Conservation (phyloP, 257 asterid genomes). For the Capsicum chinense region DNA sequence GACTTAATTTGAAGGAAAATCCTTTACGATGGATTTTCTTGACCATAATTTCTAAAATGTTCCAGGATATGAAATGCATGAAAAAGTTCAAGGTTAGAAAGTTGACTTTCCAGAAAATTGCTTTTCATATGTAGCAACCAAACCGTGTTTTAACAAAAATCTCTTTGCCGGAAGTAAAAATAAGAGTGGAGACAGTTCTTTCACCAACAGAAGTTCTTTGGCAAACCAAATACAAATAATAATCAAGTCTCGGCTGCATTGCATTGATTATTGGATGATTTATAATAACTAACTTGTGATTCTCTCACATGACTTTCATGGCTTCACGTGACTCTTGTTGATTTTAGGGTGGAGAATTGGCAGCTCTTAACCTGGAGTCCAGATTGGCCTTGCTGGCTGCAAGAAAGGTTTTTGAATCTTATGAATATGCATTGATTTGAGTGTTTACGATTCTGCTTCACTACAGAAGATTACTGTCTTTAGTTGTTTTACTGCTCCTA, state of each 20-base stretch:
- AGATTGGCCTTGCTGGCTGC: conserved; percentile 76
- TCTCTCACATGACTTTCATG: conserved; percentile 21
- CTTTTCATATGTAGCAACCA: neutral
- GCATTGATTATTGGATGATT: neutral
- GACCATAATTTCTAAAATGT: neutral
- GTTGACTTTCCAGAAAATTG: conserved; percentile 8
- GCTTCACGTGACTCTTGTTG: conserved; percentile 21
- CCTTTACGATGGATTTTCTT: neutral
- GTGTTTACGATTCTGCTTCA: neutral
- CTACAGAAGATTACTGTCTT: conserved; percentile 1
- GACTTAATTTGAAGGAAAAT: neutral
- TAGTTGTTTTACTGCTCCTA: conserved; percentile 18
- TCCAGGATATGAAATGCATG: neutral
- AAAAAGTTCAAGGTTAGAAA: neutral
- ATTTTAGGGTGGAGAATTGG: conserved; percentile 80
- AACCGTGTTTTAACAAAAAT: neutral
- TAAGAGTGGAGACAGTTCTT: neutral
- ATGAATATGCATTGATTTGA: neutral
- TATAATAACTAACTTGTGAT: neutral
- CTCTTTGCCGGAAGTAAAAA: neutral
- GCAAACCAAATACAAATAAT: conserved; percentile 3
- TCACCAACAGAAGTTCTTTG: neutral
- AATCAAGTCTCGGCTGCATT: conserved; percentile 5
- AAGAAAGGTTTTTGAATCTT: conserved; percentile 60
- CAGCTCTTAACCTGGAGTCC: conserved; percentile 80